Evolutionary conservation across 2,329 filamentous ascomycete species (phyloP), one percentile per base, ranked within the genome.

Genomic region (Monascus ruber): DNA sequence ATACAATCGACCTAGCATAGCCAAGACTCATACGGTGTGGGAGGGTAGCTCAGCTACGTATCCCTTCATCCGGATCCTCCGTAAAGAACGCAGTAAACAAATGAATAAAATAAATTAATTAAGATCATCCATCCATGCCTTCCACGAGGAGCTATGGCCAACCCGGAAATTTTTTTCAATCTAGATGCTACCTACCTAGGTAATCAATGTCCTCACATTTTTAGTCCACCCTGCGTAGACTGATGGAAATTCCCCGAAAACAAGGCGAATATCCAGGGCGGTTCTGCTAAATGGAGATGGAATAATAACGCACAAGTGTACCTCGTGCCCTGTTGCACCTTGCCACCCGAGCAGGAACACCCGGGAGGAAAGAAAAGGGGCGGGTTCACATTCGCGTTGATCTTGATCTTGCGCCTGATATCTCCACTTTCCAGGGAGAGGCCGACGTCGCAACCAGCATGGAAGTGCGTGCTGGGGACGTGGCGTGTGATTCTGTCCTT

Each of bases 191-290:
- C 17, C 17, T 17, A 17, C 17, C 17, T 17, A 17, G 3, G 17
- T 17, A 17, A 17, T 17, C 17, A 17, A 17, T 74, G 69, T 74
- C 61, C 64, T 70, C 70, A 51, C 65, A 66, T 69, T 70, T 68
- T 71, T 74, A 75, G 72, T 74, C 72, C 67, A 64, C 61, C 63
- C 60, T 62, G 64, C 67, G 61, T 70, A 60, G 59, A 58, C 70
- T 73, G 55, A 46, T 44, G 59, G 61, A 62, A 52, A 44, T 32
- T 26, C 36, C 33, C 11, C 24, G 24, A 4, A 24, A 6, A 24
- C 17, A 24, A 17, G 17, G 17, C 17, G 36, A 35, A 26, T 17
- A 42, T 51, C 37, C 51, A 56, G 53, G 57, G 63, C 67, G 73
- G 71, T 64, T 74, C 72, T 72, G 71, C 72, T 64, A 71, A 69